Evolutionary conservation across 176 grass and related monocot genomes (phyloP), one percentile per base, ranked within the genome.

Genomic region (Calamus simplicifolius): DNA sequence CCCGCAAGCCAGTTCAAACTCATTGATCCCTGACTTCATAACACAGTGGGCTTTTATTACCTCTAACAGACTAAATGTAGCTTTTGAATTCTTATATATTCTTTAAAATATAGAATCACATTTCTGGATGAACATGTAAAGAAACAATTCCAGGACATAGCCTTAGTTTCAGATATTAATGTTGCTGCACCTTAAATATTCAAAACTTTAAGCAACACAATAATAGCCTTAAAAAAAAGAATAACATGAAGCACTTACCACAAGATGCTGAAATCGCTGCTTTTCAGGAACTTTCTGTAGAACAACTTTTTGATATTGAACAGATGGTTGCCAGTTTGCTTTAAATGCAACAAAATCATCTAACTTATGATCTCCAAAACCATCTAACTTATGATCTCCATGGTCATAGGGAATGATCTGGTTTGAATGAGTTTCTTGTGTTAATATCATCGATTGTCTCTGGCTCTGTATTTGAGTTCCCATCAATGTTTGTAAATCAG

Each of bases 231-330:
- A 29, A 29, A 29, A 29, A 14, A 43, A 16, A 18, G 18, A 58
- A 43, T 25, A 25, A 30, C 1, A 63, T n/a, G 14, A 25, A 27
- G 5, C 55, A 43, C 58, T 62, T 63, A 73, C 70, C 29, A 23
- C 69, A 35, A 91, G 48, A 88, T 97, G 73, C 77, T 80, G 83
- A 67, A 80, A 50, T 3, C 81, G 69, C 27, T 79, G 62, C 63
- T 92, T 75, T 21, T 85, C 73, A 72, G 84, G 58, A 55, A 70
- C 81, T 81, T 77, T 53, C 71, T 80, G 83, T 54, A 98, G 69
- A 61, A 98, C 66, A 55, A 98, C 93, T 68, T 61, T 85, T 54
- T 84, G 73, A 57, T 49, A 98, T 26, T 82, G 87, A 75, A 98
- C 16, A 64, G 73, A 77, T 29, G 87, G 93, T 58, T 79, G 81